Conservation (phyloP, 306 rosid genomes). For the apple (Malus domestica) region DNA sequence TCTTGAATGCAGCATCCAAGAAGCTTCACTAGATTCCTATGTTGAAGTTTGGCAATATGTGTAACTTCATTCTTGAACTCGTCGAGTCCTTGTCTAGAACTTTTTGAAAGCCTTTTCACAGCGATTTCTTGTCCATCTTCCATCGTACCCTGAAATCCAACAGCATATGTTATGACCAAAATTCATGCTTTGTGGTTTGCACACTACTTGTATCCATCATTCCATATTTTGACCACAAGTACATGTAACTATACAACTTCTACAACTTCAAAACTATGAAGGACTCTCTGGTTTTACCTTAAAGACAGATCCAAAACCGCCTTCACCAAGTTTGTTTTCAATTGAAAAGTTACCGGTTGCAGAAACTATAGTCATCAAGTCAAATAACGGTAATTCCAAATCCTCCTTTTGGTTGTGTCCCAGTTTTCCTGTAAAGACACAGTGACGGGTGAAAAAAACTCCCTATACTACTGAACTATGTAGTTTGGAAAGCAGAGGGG, state of each 20-base stretch:
- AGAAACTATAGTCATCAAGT: not conserved
- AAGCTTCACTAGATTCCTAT: constrained; percentile 32
- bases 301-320: constrained; percentile 14
- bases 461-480: not conserved
- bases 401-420: not conserved
- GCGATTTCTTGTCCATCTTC: not conserved
- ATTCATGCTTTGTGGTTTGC: not conserved
- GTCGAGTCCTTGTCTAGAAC: constrained; percentile 6
- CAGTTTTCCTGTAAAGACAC: not conserved
- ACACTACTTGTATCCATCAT: not conserved
- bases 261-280: too few species aligned
- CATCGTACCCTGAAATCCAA: not conserved
- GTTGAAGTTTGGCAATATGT: constrained; percentile 26
- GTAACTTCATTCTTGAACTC: constrained; percentile 7
- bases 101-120: not conserved
- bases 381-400: constrained; percentile 9
- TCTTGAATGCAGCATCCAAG: constrained; percentile 29
- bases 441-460: not conserved
- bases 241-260: too few species aligned
- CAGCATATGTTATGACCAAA: not conserved
- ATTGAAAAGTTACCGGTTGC: constrained; percentile 9
- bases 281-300: not conserved
- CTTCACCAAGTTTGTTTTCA: not conserved
- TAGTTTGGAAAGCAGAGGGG: not conserved
- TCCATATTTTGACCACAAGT: not conserved